Evolutionary conservation across 345 rosid species (phyloP), one percentile per base, ranked within the genome.

Genomic region (Gossypium thurberi): DNA sequence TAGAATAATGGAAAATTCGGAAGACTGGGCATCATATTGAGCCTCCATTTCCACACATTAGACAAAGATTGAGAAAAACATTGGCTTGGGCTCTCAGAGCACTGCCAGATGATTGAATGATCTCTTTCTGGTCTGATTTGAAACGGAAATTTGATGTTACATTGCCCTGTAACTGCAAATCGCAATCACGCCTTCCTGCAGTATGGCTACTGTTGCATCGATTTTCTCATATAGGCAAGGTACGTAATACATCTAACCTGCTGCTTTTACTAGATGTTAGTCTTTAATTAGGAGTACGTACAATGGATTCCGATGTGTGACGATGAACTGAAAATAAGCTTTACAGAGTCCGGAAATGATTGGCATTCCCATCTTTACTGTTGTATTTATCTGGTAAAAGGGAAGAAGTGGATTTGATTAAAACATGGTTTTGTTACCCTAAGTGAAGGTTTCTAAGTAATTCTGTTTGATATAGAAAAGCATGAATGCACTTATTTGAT

Each of bases 231-330:
- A 50, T 40, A 28, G 59, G 46, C 44, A 68, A 68, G 57, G 72
- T 66, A 51, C 10, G 37, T 4, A 25, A 23, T 58, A 17, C 46
- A 10, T 69, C 46, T 51, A 56, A 68, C 72, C 43, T 10, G 17
- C 40, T 69, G 40, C 37, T 69, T 21, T 28, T 67, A 48, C 15
- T 69, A 51, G 5, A 51, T 26, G 2, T 20, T 17, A 50, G 10
- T 33, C 23, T 28, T 33, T 69, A 51, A 51, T 69, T 51, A 3
- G 25, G 17, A 26, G 10, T 17, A 28, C 56, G n/a, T 47, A 14
- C 23, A 17, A 68, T 5, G 43, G 55, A 68, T 17, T 50, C 46
- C 72, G 33, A 66, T 66, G 72, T n/a, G 17, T 69, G 72, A 9
- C 20, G 50, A 58, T 23, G 65, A 71, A 57, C 51, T 3, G 53